These are phyloP conservation scores for Nitzschia sp. DNA, from an alignment of 108 stramenopile genomes.

Conservation along the genomic window DNA sequence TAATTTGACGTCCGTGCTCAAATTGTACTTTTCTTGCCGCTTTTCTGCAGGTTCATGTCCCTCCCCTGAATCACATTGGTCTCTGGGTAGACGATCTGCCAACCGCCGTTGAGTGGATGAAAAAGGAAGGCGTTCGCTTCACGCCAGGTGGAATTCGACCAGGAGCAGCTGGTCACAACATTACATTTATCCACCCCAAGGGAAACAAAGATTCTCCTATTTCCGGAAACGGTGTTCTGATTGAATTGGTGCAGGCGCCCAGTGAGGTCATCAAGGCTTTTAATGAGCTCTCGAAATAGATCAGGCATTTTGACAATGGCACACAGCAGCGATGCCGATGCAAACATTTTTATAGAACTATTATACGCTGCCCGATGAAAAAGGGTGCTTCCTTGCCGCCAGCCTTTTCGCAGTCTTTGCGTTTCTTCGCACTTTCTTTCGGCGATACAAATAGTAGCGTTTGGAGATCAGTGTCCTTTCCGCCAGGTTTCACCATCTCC, in stretches of 20 bases:
- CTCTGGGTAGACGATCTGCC: conserved; percentile 95
- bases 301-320: too few species aligned
- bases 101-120: conserved; percentile 82
- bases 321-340: background rate
- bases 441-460: conserved; percentile 63
- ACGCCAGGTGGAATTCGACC: conserved; percentile 91
- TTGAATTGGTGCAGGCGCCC: conserved; percentile 98
- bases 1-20: background rate
- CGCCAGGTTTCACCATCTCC: conserved; percentile 59
- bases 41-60: conserved; percentile 80
- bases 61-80: conserved; percentile 97
- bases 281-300: background rate
- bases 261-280: conserved; percentile 77
- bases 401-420: conserved; percentile 47
- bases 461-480: conserved; percentile 57
- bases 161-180: conserved; percentile 94
- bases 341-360: conserved; percentile 51
- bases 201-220: conserved; percentile 89
- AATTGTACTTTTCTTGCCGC: background rate
- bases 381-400: conserved; percentile 68
- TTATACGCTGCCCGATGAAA: conserved; percentile 60
- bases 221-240: conserved; percentile 91
- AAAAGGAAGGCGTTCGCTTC: conserved; percentile 79
- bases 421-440: conserved; percentile 57
- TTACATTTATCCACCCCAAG: conserved; percentile 98